Percentiles rank a stretch among this genome's conserved stretches.
phyloP scores from a whole-genome alignment of 1,139 yeast species.

The Candida sp. region DNA sequence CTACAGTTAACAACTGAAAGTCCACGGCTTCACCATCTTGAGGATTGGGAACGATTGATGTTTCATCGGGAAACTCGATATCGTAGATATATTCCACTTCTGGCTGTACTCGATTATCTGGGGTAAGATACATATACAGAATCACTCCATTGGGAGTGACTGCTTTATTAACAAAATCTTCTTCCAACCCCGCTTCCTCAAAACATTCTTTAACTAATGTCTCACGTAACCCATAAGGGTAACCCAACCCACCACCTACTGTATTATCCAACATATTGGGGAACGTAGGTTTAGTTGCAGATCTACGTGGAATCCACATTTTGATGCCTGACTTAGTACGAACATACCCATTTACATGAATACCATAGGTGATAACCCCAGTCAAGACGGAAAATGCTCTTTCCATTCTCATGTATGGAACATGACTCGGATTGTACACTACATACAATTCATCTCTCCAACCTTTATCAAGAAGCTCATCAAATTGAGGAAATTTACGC shows the following conservation, averaged over 20 bases:
- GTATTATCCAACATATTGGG: slow-evolving; percentile 93
- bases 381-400: slow-evolving; percentile 76
- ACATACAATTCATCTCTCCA: slow-evolving; percentile 89
- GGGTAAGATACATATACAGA: slow-evolving; percentile 55
- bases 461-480: slow-evolving; percentile 49
- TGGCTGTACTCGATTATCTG: slow-evolving; percentile 71
- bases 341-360: slow-evolving; percentile 79
- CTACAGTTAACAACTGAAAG: slow-evolving; percentile 60
- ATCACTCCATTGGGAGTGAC: slow-evolving; percentile 60
- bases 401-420: slow-evolving; percentile 69
- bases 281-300: slow-evolving; percentile 75
- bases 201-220: slow-evolving; percentile 82
- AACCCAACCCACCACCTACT: slow-evolving; percentile 92
- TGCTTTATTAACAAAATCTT: slow-evolving; percentile 43
- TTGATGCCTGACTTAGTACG: slow-evolving; percentile 44
- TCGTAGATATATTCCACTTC: slow-evolving; percentile 86
- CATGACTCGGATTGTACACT: slow-evolving; percentile 53
- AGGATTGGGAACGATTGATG: slow-evolving; percentile 57
- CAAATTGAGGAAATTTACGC: slow-evolving; percentile 34
- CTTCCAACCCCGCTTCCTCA: slow-evolving; percentile 85
- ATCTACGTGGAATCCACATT: slow-evolving; percentile 85
- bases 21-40: slow-evolving; percentile 85
- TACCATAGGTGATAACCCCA: slow-evolving; percentile 90
- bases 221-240: slow-evolving; percentile 72
- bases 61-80: slow-evolving; percentile 48